Evolutionary conservation across 306 rosid species (phyloP), one percentile per base, ranked within the genome.

Genomic region (Malus sylvestris): DNA sequence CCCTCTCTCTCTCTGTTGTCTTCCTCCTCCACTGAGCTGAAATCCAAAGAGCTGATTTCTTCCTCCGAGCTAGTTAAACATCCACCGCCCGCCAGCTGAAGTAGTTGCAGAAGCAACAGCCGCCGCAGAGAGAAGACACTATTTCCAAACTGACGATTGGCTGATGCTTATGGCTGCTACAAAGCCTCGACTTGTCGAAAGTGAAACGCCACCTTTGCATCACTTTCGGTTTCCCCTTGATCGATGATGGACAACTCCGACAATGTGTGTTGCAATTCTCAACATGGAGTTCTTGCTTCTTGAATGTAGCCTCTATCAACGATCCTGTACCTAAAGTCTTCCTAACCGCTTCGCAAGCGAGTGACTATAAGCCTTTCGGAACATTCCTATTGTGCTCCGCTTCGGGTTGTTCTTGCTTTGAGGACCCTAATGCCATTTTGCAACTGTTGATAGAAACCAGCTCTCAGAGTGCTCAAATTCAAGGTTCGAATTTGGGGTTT

Each of bases 171-270:
- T 84, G 77, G 79, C 87, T 88, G 5, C 84, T 93, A 18, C 82
- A 87, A 25, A 46, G 25, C 64, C 51, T 78, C 5, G 62, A 71
- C 33, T 71, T 67, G 4, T 12, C 80, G 10, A 88, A 71, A 16
- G 55, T 74, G 66, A 91, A 91, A 33, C 82, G 68, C 45, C 92
- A 88, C n/a, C 77, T 88, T 14, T 93, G 97, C 79, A 82, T 93
- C 80, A 93, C 98, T 58, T 93, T 85, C 51, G 97, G 92, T 44
- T 87, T 92, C 4, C 93, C 96, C 10, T 87, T 91, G 11, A 19
- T 86, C 16, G 96, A 92, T 19, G 87, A 93, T 65, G 59, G 46
- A 13, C 13, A 11, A 2, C 68, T 91, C 13, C 88, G 78, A 75
- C n/a, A 78, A 68, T 83, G 85, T 67, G 76, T 89, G 46, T 81